phyloP scores from a whole-genome alignment of 345 rosid species.

The Salix exigua region DNA sequence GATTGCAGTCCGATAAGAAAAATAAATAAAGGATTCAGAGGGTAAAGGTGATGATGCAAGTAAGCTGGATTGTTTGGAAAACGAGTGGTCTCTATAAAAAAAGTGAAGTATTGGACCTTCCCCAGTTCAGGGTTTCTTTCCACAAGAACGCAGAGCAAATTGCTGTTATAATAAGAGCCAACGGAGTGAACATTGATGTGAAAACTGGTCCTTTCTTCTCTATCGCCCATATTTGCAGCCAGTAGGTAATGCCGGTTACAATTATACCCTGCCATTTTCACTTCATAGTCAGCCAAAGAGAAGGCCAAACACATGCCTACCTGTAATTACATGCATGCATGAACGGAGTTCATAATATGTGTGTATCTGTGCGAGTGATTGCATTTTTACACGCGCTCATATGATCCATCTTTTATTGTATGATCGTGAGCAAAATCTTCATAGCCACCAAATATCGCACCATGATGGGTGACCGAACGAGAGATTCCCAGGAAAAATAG shows the following conservation, averaged over 20 bases:
- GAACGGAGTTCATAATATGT: too few relatives aligned
- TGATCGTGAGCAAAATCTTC: neutral
- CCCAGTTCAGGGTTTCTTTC: slow-evolving; percentile 64
- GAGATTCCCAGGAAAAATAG: neutral
- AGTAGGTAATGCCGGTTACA: slow-evolving; percentile 66
- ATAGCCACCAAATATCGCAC: neutral
- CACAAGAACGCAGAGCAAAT: slow-evolving; percentile 60
- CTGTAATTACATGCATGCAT: too few relatives aligned
- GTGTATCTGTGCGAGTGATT: neutral
- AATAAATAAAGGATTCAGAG: neutral
- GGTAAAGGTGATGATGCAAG: neutral
- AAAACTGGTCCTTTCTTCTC: slow-evolving; percentile 89
- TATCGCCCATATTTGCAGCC: slow-evolving; percentile 84
- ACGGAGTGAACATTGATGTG: slow-evolving; percentile 70
- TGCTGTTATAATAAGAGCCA: slow-evolving; percentile 70
- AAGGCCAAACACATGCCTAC: too few relatives aligned
- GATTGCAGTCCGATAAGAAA: neutral
- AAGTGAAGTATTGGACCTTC: slow-evolving; percentile 42
- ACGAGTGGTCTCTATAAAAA: too few relatives aligned
- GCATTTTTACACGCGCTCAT: neutral
- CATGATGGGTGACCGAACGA: neutral
- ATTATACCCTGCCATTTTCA: slow-evolving; percentile 56
- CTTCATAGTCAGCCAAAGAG: neutral
- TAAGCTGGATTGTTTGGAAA: neutral
- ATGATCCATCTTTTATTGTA: neutral